A percentile compares a stretch with the other conserved stretches of the same genome.
Evolutionary conservation across 2,329 filamentous ascomycete species (phyloP).

Genomic region (Hirsutella rhossiliensis): DNA sequence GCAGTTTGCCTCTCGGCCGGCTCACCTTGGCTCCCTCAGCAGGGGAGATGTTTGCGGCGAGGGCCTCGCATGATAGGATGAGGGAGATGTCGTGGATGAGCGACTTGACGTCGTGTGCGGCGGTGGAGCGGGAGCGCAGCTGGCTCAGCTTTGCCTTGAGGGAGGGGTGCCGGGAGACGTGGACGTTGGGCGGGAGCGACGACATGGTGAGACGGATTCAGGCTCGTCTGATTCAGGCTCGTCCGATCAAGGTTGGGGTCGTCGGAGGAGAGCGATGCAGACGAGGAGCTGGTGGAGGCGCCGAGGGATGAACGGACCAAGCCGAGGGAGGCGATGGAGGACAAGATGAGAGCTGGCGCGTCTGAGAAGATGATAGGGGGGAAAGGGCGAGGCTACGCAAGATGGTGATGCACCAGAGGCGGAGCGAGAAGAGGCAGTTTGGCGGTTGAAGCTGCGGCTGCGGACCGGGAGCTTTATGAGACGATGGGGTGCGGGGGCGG

Average conservation of each 20-base stretch:
- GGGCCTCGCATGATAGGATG: slow-evolving; percentile 72
- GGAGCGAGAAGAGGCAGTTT: too few species aligned
- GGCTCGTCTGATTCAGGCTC: too few species aligned
- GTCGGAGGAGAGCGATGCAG: too few species aligned
- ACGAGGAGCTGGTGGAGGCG: background rate
- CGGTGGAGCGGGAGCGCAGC: slow-evolving; percentile 62
- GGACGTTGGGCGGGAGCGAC: slow-evolving; percentile 47
- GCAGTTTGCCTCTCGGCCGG: background rate
- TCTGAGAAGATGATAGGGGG: too few species aligned
- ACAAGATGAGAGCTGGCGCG: background rate
- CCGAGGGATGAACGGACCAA: too few species aligned
- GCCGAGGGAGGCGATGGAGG: too few species aligned
- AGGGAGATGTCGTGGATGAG: slow-evolving; percentile 79
- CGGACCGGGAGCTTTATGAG: too few species aligned
- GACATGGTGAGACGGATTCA: slow-evolving; percentile 15
- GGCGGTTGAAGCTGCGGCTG: too few species aligned
- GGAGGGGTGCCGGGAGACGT: slow-evolving; percentile 78
- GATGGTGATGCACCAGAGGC: too few species aligned
- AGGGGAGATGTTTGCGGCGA: slow-evolving; percentile 49
- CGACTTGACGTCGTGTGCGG: slow-evolving; percentile 63
- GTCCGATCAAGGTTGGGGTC: too few species aligned
- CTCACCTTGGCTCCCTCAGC: slow-evolving; percentile 50
- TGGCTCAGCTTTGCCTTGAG: slow-evolving; percentile 81
- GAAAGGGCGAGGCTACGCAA: too few species aligned
- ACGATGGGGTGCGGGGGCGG: too few species aligned